Evolutionary conservation across 805 yeast species (phyloP).

Genomic region (Yarrowia porcina): DNA sequence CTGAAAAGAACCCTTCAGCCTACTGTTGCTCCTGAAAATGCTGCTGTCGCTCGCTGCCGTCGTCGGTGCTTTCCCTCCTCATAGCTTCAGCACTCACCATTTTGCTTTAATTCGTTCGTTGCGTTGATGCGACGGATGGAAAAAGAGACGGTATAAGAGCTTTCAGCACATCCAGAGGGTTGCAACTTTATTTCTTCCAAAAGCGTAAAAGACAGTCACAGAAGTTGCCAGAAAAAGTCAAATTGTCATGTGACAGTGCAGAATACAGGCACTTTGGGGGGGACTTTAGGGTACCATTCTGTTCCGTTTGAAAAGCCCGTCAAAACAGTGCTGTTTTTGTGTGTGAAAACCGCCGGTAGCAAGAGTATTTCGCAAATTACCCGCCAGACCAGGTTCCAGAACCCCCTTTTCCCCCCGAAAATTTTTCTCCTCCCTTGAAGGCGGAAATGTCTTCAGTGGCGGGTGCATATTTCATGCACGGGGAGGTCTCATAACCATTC

Average conservation of each 20-base stretch:
- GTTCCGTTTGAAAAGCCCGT: background rate
- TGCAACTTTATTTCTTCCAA: background rate
- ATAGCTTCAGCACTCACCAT: slow-evolving; percentile 24
- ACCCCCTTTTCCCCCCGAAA: background rate
- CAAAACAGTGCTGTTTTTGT: background rate
- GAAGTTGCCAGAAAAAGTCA: background rate
- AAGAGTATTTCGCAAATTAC: background rate
- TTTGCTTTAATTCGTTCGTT: slow-evolving; percentile 25
- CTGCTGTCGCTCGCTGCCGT: background rate
- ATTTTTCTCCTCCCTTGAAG: background rate
- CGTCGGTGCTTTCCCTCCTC: background rate
- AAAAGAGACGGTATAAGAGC: slow-evolving; percentile 25
- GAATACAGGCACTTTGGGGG: background rate
- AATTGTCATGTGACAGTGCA: slow-evolving; percentile 8
- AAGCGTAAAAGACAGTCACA: slow-evolving; percentile 18
- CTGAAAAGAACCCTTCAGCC: background rate
- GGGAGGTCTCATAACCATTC: background rate
- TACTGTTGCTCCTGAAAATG: background rate
- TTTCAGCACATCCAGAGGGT: slow-evolving; percentile 6
- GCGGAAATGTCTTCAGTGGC: slow-evolving; percentile 10
- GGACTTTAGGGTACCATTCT: background rate
- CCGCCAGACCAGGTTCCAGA: background rate
- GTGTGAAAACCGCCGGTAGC: background rate
- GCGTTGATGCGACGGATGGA: slow-evolving; percentile 24
- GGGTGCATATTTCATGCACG: background rate